Percentiles rank a stretch among this genome's conserved stretches.
phyloP scores from a whole-genome alignment of 495 filamentous ascomycete genomes.

The Penicillium parvum region DNA sequence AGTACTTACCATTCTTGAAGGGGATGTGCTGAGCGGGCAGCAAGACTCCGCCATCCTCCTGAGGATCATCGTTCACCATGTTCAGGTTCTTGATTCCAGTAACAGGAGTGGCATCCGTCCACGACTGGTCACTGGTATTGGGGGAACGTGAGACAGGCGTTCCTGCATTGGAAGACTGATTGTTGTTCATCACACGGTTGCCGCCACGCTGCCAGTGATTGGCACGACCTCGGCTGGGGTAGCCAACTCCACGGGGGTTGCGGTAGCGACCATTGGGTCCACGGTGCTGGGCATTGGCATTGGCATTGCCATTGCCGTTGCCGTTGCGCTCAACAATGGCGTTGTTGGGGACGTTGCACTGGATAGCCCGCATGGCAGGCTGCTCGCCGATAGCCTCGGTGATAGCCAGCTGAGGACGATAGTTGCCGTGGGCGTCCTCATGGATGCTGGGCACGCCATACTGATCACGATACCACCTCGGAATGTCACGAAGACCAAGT shows the following conservation, averaged over 20 bases:
- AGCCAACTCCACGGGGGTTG: no score
- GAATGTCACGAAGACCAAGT: slow-evolving; percentile 57
- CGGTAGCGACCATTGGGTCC: not conserved
- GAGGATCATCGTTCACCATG: no score
- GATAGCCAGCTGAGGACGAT: slow-evolving; percentile 7
- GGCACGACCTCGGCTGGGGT: no score
- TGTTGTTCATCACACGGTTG: no score
- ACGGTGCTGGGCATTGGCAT: not conserved
- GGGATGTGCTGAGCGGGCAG: not conserved
- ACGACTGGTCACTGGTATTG: not conserved
- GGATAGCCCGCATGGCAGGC: slow-evolving; percentile 13
- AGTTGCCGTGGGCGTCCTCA: slow-evolving; percentile 7
- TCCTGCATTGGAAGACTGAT: no score
- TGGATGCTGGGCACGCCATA: slow-evolving; percentile 30
- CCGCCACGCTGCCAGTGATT: no score
- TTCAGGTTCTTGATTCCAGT: no score
- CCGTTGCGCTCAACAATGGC: no score
- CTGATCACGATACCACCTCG: slow-evolving; percentile 54
- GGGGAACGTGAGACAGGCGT: no score
- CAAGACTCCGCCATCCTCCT: not conserved
- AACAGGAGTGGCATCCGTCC: not conserved
- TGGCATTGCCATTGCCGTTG: not conserved
- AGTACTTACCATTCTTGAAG: not conserved
- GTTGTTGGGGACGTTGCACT: not conserved
- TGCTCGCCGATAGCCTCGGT: slow-evolving; percentile 7